These are phyloP conservation scores for Angophora floribunda DNA, from an alignment of 345 rosid genomes.

Conservation along the genomic window DNA sequence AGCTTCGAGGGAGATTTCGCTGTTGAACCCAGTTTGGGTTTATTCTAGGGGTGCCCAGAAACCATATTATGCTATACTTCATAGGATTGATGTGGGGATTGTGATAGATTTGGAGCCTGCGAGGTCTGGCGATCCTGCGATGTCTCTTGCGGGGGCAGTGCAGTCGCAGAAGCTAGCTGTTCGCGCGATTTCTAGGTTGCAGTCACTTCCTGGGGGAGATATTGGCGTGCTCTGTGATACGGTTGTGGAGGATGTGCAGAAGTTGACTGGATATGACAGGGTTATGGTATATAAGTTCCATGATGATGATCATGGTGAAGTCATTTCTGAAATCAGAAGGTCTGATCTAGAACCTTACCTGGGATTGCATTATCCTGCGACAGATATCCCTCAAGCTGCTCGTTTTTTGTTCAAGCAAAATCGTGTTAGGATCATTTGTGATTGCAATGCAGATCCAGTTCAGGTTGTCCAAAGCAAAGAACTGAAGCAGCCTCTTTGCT, in stretches of 20 bases:
- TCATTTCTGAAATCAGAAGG: constrained; percentile 74
- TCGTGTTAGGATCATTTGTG: constrained; percentile 71
- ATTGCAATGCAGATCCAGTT: constrained; percentile 54
- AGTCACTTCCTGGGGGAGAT: constrained; percentile 77
- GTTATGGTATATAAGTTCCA: constrained; percentile 88
- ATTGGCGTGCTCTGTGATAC: constrained; percentile 75
- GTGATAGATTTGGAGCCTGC: constrained; percentile 90
- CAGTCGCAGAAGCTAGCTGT: constrained; percentile 87
- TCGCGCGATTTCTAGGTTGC: constrained; percentile 73
- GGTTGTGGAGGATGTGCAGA: constrained; percentile 79
- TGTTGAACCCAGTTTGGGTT: constrained; percentile 67
- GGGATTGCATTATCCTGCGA: constrained; percentile 86
- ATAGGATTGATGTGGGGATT: constrained; percentile 66
- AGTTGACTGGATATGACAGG: constrained; percentile 78
- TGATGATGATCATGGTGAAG: constrained; percentile 86
- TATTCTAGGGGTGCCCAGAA: constrained; percentile 42
- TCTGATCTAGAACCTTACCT: constrained; percentile 83
- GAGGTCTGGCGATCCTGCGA: constrained; percentile 38
- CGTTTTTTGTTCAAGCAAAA: constrained; percentile 83
- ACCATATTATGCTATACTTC: constrained; percentile 76
- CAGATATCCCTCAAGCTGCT: constrained; percentile 82
- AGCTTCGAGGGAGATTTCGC: constrained; percentile 50
- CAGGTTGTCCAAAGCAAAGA: constrained; percentile 57
- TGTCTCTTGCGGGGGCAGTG: constrained; percentile 69
- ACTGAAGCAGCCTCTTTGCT: constrained; percentile 56